A percentile compares a stretch with the other conserved stretches of the same genome.
Evolutionary conservation across 768 basidiomycete genomes (phyloP).

Genomic region (Dentipellis sp.): DNA sequence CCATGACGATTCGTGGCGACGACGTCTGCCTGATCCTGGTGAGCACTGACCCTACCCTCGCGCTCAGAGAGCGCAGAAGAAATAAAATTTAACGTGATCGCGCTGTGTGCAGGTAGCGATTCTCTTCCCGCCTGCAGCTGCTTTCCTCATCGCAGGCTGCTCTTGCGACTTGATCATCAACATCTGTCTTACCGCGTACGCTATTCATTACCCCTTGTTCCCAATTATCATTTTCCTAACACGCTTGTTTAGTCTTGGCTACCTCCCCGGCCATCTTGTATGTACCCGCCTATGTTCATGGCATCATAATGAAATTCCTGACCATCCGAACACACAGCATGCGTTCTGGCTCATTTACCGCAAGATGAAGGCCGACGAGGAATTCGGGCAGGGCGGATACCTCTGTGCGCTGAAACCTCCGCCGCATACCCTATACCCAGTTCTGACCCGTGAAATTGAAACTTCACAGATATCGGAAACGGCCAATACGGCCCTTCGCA

Average conservation of each 20-base stretch:
- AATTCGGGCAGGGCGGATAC: conserved; percentile 70
- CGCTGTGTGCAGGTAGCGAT: conserved; percentile 49
- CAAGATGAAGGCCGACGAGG: conserved; percentile 83
- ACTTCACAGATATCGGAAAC: conserved; percentile 1
- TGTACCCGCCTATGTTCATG: conserved; percentile 12
- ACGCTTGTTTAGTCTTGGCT: conserved; percentile 49
- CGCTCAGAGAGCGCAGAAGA: background rate
- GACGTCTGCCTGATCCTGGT: conserved; percentile 78
- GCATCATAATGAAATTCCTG: background rate
- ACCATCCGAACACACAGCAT: conserved; percentile 32
- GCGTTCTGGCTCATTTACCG: conserved; percentile 88
- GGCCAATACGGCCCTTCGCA: background rate
- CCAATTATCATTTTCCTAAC: background rate
- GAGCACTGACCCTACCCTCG: conserved; percentile 17
- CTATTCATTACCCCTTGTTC: background rate
- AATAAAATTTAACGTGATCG: background rate
- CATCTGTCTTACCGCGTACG: conserved; percentile 68
- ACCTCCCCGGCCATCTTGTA: conserved; percentile 56
- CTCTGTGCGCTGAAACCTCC: conserved; percentile 35
- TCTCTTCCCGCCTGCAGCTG: conserved; percentile 76
- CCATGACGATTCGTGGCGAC: conserved; percentile 43
- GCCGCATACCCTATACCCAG: background rate
- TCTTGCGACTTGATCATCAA: conserved; percentile 84
- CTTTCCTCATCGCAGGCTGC: conserved; percentile 70
- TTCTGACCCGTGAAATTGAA: background rate